These are phyloP conservation scores for Heterobasidion irregulare DNA, from an alignment of 1,284 basidiomycete genomes.

Conservation along the genomic window DNA sequence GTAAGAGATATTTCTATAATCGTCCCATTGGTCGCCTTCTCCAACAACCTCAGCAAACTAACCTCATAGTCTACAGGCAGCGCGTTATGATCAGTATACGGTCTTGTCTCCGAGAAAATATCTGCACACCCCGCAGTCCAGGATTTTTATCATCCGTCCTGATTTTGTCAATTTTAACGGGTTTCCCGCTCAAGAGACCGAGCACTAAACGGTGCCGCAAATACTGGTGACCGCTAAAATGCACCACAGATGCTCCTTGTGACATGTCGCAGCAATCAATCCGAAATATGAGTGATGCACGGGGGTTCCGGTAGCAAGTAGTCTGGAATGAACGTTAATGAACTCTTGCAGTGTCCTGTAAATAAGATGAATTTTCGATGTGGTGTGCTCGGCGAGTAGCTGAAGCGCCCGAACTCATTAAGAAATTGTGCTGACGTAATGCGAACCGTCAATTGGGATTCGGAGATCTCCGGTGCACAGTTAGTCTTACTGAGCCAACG, in stretches of 20 bases:
- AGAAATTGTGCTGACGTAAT: no score
- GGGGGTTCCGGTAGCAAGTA: no score
- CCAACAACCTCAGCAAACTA: constrained; percentile 81
- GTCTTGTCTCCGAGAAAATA: not conserved
- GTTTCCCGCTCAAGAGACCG: constrained; percentile 81
- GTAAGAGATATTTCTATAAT: constrained; percentile 96
- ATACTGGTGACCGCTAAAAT: constrained; percentile 76
- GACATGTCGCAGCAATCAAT: constrained; percentile 25
- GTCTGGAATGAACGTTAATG: not conserved
- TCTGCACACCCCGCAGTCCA: constrained; percentile 71
- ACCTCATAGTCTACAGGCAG: constrained; percentile 77
- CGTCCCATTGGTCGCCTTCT: constrained; percentile 93
- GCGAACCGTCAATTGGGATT: no score
- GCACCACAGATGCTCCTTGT: constrained; percentile 32
- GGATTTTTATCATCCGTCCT: constrained; percentile 90
- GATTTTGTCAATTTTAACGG: constrained; percentile 85
- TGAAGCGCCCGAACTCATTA: no score
- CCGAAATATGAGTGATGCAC: not conserved
- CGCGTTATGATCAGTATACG: not conserved
- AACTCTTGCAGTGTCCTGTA: not conserved
- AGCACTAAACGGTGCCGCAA: constrained; percentile 84
- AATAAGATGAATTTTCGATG: no score
- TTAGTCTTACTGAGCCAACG: no score
- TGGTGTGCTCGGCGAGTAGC: no score
- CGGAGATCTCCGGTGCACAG: no score